Percentiles rank a stretch among this genome's conserved stretches.
These are phyloP conservation scores for Castanospermum australe DNA, from an alignment of 306 rosid genomes.

Conservation along the genomic window DNA sequence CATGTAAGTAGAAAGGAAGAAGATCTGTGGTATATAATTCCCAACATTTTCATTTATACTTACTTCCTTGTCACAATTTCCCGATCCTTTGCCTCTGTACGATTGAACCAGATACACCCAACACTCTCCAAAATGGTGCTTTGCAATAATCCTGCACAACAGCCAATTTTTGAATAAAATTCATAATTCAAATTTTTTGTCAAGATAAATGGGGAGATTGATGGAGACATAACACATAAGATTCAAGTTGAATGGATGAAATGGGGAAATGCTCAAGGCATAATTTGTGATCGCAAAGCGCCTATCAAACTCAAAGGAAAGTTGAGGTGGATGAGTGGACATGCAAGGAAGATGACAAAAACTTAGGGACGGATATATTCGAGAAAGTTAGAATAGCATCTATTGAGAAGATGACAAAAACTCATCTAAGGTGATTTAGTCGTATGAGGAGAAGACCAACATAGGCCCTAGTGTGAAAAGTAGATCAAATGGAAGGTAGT, in stretches of 20 bases:
- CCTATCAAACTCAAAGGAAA: not conserved
- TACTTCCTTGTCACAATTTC: slow-evolving; percentile 82
- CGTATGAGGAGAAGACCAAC: not conserved
- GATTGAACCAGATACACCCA: slow-evolving; percentile 90
- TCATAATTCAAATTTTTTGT: too few relatives aligned
- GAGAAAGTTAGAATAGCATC: not conserved
- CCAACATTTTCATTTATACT: slow-evolving; percentile 30
- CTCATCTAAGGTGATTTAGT: too few relatives aligned
- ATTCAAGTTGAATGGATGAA: not conserved
- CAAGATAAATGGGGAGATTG: not conserved
- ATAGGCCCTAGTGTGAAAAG: not conserved
- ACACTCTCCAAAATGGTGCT: slow-evolving; percentile 85
- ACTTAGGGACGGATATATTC: not conserved
- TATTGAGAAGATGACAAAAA: not conserved
- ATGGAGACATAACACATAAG: too few relatives aligned
- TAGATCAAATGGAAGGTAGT: not conserved
- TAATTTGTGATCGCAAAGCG: not conserved
- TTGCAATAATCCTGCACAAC: slow-evolving; percentile 71
- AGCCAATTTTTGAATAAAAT: not conserved
- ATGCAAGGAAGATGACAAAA: not conserved
- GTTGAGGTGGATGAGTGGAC: not conserved
- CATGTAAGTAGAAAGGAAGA: slow-evolving; percentile 1
- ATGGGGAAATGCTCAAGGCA: not conserved
- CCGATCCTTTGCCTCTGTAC: slow-evolving; percentile 77
- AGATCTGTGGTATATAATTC: not conserved